A percentile compares a stretch with the other conserved stretches of the same genome.
Conservation (phyloP, 352 stramenopile genomes). For the Plasmopara muralis region DNA sequence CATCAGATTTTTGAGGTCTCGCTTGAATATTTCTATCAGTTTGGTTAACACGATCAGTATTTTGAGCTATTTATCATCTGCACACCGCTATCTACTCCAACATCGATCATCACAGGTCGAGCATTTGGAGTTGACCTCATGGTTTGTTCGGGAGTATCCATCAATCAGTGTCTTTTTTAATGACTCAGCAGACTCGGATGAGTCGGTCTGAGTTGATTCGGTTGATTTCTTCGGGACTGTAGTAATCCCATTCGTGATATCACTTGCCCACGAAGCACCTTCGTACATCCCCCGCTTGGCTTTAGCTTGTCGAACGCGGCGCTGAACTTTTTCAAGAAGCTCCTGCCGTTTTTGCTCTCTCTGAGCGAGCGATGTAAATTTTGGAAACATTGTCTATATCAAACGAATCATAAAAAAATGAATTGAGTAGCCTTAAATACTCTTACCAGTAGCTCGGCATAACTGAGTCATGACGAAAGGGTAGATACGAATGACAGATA, state of each 20-base stretch:
- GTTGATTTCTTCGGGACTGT: neutral
- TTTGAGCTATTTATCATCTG: neutral
- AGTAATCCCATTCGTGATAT: neutral
- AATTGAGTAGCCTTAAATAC: neutral
- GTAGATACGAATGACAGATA: neutral
- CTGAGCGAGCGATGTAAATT: neutral
- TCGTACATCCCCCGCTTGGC: neutral
- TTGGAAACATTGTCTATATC: neutral
- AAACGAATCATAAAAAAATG: neutral
- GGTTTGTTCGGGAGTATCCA: neutral
- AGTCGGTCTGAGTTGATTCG: no score
- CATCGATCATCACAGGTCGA: neutral
- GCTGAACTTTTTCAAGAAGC: neutral
- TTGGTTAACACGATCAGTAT: neutral
- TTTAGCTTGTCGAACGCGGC: neutral
- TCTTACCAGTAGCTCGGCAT: neutral
- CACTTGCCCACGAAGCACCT: neutral
- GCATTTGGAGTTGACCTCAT: neutral
- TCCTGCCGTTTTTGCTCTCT: neutral
- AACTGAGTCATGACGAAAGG: neutral
- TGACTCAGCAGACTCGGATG: neutral
- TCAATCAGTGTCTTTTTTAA: neutral
- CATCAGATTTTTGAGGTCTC: neutral
- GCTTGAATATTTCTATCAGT: neutral
- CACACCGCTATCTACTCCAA: neutral